Evolutionary conservation across 805 yeast genomes (phyloP), one percentile per base, ranked within the genome.

Genomic region (Yamadazyma paraphyllophila): DNA sequence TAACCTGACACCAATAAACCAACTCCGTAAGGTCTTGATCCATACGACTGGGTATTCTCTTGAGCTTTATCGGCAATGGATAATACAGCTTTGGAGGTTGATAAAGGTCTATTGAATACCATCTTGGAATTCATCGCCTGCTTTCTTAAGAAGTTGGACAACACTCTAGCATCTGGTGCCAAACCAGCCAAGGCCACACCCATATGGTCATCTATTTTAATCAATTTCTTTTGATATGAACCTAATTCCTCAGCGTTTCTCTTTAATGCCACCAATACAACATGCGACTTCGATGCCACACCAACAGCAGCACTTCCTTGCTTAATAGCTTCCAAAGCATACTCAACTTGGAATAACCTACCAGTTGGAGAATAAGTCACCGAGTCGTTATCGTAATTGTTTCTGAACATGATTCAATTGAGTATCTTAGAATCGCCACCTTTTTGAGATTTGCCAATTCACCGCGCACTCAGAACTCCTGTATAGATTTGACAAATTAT

Each of bases 261-360:
- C 48, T 94, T 94, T 57, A 94, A 73, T 11, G 97, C 98, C 37
- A 88, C 97, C 58, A 94, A 73, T 7, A 92, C 98, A 20, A 90
- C 97, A 64, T 90, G 86, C 42, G 80, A 82, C 56, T 84, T 81
- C 34, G 97, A 89, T 35, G 88, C 84, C 46, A 94, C 73, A 7
- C 99, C 99, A 30, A 91, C 97, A 2, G 97, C 92, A 2, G 97
- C 98, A 53, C 95, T 84, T 32, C 99, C 99, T 72, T 92, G 98
- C 65, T 94, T 94, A 66, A 94, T 94, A 10, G 99, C 98, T 58
- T 89, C 96, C 43, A 88, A 72, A 2, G 96, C 96, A 57, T 88
- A 88, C 62, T 89, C 96, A 16, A 69, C 87, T 68, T 88, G 96
- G 70, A 89, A 90, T 48, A 89, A 80, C 56, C 96, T 80, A 4